Percentiles rank a stretch among this genome's conserved stretches.
Evolutionary conservation across 2,329 filamentous ascomycete genomes (phyloP).

Genomic region (Cercospora berteroae): DNA sequence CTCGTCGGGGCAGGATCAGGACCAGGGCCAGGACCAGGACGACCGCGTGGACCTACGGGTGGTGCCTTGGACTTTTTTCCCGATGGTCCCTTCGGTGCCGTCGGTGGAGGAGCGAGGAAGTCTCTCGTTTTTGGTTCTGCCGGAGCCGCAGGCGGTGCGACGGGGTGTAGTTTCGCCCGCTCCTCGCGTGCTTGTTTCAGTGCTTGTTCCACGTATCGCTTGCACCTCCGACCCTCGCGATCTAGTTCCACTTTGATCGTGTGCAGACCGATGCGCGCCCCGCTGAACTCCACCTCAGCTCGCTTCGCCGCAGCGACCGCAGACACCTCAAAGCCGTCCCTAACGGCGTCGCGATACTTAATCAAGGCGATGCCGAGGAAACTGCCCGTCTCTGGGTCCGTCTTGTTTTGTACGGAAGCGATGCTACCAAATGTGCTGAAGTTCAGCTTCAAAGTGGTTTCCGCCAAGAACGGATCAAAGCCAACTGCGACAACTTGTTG

Average conservation of each 20-base stretch:
- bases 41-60: slow-evolving; percentile 38
- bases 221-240: slow-evolving; percentile 79
- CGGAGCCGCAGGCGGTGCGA: slow-evolving; percentile 33
- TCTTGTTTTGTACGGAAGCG: slow-evolving; percentile 86
- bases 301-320: slow-evolving; percentile 78
- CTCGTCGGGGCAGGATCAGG: slow-evolving; percentile 14
- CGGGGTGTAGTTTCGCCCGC: slow-evolving; percentile 46
- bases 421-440: slow-evolving; percentile 85
- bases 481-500: slow-evolving; percentile 90
- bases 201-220: slow-evolving; percentile 71
- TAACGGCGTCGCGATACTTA: slow-evolving; percentile 73
- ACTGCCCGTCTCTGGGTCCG: slow-evolving; percentile 89
- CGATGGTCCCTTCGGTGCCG: slow-evolving; percentile 82
- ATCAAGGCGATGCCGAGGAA: slow-evolving; percentile 93
- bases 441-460: slow-evolving; percentile 66
- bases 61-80: slow-evolving; percentile 45
- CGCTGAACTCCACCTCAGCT: slow-evolving; percentile 74
- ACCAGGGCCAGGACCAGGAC: slow-evolving; percentile 26
- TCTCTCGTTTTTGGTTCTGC: slow-evolving; percentile 39
- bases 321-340: slow-evolving; percentile 55
- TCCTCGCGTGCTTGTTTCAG: slow-evolving; percentile 68
- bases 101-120: slow-evolving; percentile 66
- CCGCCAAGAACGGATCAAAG: slow-evolving; percentile 86
- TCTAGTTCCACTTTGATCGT: slow-evolving; percentile 83
- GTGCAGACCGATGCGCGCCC: slow-evolving; percentile 74